Base-by-base conservation (phyloP, 257 asterid genomes). In the Rehmannia glutinosa region DNA sequence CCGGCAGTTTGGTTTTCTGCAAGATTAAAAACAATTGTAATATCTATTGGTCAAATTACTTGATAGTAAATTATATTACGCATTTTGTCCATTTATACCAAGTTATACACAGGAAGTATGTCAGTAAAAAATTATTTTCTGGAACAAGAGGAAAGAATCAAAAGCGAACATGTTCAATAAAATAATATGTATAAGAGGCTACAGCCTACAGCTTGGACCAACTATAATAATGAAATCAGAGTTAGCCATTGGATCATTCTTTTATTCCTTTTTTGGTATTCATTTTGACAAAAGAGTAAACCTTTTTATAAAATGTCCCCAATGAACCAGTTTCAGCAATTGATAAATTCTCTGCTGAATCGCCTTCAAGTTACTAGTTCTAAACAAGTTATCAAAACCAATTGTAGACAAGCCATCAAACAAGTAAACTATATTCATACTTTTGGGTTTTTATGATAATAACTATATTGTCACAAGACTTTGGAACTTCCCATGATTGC, bases 1-100 rank as follows among this genome's bases (percentile, higher is more conserved):
- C 59, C 87, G 84, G 76, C 99, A 94, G 55, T 87, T 82, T 58
- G 91, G 35, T 86, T 85, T 85, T 78, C 99, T 90, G 95, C 85
- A 28, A 15, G 50, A 6, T 54, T 56, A 25, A 61, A 60, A 54
- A 45, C 56, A 43, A 66, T 42, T 8, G 20, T 33, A 62, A 12
- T 23, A 41, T 32, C 36, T 54, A 59, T 17, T 13, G 23, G 16
- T 38, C 23, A 59, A 38, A 12, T 55, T 57, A 66, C 46, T 32
- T 46, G 7, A 28, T 46, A 55, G 39, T n/a, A 66, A 69, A 42
- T 42, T 65, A 58, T 73, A 21, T 17, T 43, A 23, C 23, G 64
- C 42, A 28, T 33, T 64, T 47, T 47, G 41, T 39, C 45, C 12
- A 42, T 39, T 55, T 21, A n/a, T n/a, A 17, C 30, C 55, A 32